Conservation (phyloP, 176 grass and related monocot genomes). For the Triticum monococcum region DNA sequence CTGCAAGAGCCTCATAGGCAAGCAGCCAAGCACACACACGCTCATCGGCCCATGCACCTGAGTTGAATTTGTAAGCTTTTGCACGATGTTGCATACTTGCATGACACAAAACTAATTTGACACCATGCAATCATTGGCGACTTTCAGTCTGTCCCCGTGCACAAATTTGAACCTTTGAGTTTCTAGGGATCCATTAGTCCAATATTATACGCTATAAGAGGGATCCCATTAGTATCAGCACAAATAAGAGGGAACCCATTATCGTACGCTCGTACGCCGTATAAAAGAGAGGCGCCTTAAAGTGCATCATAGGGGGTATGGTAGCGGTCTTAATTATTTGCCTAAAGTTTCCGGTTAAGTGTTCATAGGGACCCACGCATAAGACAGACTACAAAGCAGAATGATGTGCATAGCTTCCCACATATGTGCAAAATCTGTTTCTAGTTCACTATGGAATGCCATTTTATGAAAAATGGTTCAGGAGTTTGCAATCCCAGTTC, state of each 20-base stretch:
- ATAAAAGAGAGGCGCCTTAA: not conserved
- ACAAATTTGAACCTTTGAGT: not conserved
- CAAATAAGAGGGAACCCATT: not conserved
- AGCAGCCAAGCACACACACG: not conserved
- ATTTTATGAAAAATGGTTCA: not conserved
- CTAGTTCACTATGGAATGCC: not conserved
- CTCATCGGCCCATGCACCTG: not conserved
- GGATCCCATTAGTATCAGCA: not conserved
- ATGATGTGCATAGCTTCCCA: not conserved
- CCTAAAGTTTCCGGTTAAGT: not conserved
- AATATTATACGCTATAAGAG: too few species aligned
- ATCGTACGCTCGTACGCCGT: not conserved
- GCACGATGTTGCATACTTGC: not conserved
- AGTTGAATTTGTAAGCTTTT: conserved; percentile 1
- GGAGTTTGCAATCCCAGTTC: not conserved
- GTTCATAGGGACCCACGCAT: not conserved
- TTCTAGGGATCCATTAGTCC: not conserved
- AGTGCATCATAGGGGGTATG: not conserved
- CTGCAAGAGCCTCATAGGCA: not conserved
- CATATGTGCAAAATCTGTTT: not conserved
- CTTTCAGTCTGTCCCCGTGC: not conserved
- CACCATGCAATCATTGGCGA: not conserved
- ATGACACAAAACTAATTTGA: not conserved
- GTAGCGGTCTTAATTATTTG: not conserved
- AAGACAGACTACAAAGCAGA: not conserved